Evolutionary conservation across 768 basidiomycete species (phyloP).

Genomic region (Russula dissimulans): DNA sequence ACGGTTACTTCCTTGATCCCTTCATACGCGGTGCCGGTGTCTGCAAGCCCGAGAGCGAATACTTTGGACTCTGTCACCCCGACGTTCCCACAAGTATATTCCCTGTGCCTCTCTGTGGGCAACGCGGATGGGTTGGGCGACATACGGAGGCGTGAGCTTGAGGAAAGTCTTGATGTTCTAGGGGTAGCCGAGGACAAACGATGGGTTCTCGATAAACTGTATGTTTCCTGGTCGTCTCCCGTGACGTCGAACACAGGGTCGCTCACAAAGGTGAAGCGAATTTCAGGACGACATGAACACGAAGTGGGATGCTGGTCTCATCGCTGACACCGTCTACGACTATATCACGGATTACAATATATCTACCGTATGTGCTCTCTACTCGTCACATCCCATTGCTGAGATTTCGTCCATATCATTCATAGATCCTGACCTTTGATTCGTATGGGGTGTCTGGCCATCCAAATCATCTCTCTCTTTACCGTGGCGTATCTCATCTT

Average conservation of each 20-base stretch:
- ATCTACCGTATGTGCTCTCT: conserved; percentile 41
- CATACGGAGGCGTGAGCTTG: conserved; percentile 49
- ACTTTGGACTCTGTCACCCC: background rate
- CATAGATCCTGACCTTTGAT: conserved; percentile 84
- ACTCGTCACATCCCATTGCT: background rate
- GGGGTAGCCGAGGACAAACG: conserved; percentile 49
- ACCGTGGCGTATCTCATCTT: conserved; percentile 43
- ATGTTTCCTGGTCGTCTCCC: background rate
- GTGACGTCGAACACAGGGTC: conserved; percentile 9
- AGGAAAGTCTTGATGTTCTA: conserved; percentile 53
- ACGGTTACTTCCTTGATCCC: conserved; percentile 51
- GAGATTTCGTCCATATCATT: conserved; percentile 18
- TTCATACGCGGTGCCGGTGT: background rate
- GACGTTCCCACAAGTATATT: conserved; percentile 36
- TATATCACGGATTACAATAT: conserved; percentile 55
- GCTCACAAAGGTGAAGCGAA: conserved; percentile 33
- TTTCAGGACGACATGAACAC: conserved; percentile 68
- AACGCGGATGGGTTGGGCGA: conserved; percentile 71
- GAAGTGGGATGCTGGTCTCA: conserved; percentile 50
- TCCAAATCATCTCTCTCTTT: conserved; percentile 76
- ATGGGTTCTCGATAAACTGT: conserved; percentile 66
- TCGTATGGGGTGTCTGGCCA: conserved; percentile 66
- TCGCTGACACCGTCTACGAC: conserved; percentile 48
- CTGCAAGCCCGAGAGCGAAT: background rate
- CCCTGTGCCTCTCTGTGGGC: conserved; percentile 69